Evolutionary conservation across 2,329 filamentous ascomycete genomes (phyloP), one percentile per base, ranked within the genome.

Genomic region (Aspergillus tubingensis): DNA sequence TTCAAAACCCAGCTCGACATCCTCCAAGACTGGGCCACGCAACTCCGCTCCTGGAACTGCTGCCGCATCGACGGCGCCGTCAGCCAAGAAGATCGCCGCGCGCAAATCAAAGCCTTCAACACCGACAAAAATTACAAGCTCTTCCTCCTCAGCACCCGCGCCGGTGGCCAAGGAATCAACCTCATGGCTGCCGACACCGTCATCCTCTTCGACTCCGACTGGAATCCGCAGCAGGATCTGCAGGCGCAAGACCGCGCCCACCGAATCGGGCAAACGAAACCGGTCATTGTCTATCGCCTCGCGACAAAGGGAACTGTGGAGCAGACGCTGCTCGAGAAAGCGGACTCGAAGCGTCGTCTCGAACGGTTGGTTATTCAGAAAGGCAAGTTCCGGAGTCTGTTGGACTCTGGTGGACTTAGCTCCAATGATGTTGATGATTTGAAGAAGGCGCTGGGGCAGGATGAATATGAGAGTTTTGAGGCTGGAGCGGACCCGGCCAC

Each of bases 301-400:
- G 94, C 95, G 0, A 99, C 95, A 0, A 92, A 93, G 69, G 91
- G 90, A 8, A 98, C 95, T 0, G 91, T 99, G 0, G 95, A 99
- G 73, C 91, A 97, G 70, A 88, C 88, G 5, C 82, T 98, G 0
- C 85, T 98, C 0, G 85, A 92, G 68, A 92, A 91, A 36, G 95
- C 95, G 0, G 92, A 97, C 68, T 91, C 91, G 1, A 99, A 99
- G 76, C 88, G 95, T 0, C 85, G 93, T 1, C 83, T 99, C 0
- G 95, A 99, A 74, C 96, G 97, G 72, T 82, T 99, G 0, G 92
- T 99, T 6, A 99, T 99, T 70, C 91, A 94, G 62, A 98, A 98
- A 74, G 94, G 94, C 2, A 88, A 90, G 5, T 94, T 96, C 76
- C 86, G 84, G 65, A 88, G 85, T 10, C 86, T 92, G 77, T 70